Evolutionary conservation across 2,329 filamentous ascomycete genomes (phyloP), one percentile per base, ranked within the genome.

Genomic region (Leptosphaerulina australis): DNA sequence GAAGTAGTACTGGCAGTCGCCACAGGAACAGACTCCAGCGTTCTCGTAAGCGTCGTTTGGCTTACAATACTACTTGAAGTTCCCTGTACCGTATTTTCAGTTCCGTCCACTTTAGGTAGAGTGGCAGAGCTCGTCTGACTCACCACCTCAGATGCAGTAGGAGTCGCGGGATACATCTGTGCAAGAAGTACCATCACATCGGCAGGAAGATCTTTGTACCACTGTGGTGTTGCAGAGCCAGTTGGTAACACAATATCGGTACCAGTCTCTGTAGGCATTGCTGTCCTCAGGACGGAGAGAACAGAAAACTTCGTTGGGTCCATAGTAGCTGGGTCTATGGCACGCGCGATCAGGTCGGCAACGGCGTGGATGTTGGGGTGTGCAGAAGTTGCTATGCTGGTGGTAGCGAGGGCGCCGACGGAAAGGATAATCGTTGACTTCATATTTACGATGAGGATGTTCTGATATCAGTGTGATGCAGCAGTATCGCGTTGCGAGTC

Each of bases 241-340:
- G 48, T 43, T 5, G 48, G 48, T 8, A 50, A 7, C 21, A 15
- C 28, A 12, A 31, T 26, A 15, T 46, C 41, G 24, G 30, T 49
- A 11, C 12, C 44, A 8, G 47, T 45, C 17, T 15, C 31, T 11
- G 45, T 36, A 17, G 52, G 47, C 14, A 55, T 46, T 6, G 43
- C 52, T 28, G 41, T 55, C 26, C 35, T 39, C 15, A 55, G 46
- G 7, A 55, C 47, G 2, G 52, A 55, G 28, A 55, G 52, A 5
- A 55, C 37, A 12, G 52, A 55, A 18, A 47, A 26, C 22, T 45
- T 50, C 12, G 33, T 47, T 3, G 52, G 47, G 18, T 51, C 52
- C 43, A 52, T 52, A 31, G 46, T 43, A 4, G 21, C 37, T 17
- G 47, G 45, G n/a, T 55, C 40, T 3, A 55, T 29, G 9, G 21